phyloP scores from a whole-genome alignment of 2,329 filamentous ascomycete species.

The Trichoderma guizhouense region DNA sequence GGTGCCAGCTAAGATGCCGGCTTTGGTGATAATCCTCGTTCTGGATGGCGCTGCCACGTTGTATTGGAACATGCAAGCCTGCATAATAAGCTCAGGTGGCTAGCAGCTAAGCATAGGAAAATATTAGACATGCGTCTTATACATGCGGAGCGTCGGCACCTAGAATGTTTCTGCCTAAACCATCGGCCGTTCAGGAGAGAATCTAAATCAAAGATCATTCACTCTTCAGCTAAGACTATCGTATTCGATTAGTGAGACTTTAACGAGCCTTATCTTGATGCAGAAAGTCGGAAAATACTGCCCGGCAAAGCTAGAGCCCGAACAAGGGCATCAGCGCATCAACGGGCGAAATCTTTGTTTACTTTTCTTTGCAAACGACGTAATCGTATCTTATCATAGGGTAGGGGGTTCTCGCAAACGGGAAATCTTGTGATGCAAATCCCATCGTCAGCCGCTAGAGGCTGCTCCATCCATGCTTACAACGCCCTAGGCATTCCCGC shows the following conservation, averaged over 20 bases:
- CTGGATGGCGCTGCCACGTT: background rate
- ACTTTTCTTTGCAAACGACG: background rate
- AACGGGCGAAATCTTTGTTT: background rate
- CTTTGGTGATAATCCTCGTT: background rate
- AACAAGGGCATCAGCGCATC: background rate
- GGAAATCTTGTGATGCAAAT: background rate
- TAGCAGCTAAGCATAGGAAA: background rate
- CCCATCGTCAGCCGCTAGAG: background rate
- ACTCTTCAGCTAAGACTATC: background rate
- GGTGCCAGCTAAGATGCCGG: background rate
- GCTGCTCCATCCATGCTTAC: background rate
- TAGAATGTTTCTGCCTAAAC: background rate
- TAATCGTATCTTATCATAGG: background rate
- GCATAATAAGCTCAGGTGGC: background rate
- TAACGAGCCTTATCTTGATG: background rate
- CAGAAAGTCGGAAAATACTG: background rate
- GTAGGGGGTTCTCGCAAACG: background rate
- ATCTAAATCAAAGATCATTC: background rate
- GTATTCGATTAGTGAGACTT: background rate
- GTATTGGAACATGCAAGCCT: background rate
- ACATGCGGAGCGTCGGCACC: background rate
- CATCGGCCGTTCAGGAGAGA: background rate
- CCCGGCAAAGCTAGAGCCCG: background rate
- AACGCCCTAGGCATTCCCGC: background rate
- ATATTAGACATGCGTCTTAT: background rate